Evolutionary conservation across 768 basidiomycete species (phyloP).

Genomic region (Astraeus odoratus): DNA sequence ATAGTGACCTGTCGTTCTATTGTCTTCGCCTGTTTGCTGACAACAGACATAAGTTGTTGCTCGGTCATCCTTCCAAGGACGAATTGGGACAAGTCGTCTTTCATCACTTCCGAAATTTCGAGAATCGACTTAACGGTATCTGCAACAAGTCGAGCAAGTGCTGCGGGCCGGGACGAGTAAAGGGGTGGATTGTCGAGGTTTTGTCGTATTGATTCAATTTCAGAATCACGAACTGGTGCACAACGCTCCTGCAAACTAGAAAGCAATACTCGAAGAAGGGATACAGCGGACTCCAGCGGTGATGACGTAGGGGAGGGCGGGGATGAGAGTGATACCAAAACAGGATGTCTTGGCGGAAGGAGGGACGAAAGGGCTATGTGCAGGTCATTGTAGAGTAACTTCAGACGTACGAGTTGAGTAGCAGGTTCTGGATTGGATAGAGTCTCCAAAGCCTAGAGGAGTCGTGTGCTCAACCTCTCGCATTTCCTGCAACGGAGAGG

Average conservation of each 20-base stretch:
- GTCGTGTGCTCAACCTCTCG: conserved; percentile 14
- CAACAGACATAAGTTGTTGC: conserved; percentile 41
- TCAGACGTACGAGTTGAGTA: conserved; percentile 52
- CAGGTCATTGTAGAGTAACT: conserved; percentile 49
- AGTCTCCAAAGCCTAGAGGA: conserved; percentile 43
- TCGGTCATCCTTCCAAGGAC: conserved; percentile 64
- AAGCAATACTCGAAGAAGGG: conserved; percentile 49
- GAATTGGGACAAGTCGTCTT: conserved; percentile 58
- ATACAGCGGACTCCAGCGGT: conserved; percentile 52
- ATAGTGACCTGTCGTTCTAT: conserved; percentile 51
- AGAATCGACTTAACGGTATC: conserved; percentile 44
- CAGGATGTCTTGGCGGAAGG: conserved; percentile 47
- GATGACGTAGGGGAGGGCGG: conserved; percentile 64
- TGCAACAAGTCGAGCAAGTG: conserved; percentile 43
- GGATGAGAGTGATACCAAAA: conserved; percentile 46
- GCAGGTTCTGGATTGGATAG: conserved; percentile 55
- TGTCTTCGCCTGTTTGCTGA: conserved; percentile 46
- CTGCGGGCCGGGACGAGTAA: conserved; percentile 14
- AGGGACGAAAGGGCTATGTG: conserved; percentile 44
- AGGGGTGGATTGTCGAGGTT: conserved; percentile 28
- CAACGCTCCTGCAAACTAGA: conserved; percentile 50
- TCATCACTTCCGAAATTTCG: conserved; percentile 55
- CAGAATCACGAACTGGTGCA: conserved; percentile 56
- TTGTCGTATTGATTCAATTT: conserved; percentile 39
- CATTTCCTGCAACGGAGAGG: conserved; percentile 6